Evolutionary conservation across 1,139 yeast genomes (phyloP), one percentile per base, ranked within the genome.

Genomic region (Taphrina populina): DNA sequence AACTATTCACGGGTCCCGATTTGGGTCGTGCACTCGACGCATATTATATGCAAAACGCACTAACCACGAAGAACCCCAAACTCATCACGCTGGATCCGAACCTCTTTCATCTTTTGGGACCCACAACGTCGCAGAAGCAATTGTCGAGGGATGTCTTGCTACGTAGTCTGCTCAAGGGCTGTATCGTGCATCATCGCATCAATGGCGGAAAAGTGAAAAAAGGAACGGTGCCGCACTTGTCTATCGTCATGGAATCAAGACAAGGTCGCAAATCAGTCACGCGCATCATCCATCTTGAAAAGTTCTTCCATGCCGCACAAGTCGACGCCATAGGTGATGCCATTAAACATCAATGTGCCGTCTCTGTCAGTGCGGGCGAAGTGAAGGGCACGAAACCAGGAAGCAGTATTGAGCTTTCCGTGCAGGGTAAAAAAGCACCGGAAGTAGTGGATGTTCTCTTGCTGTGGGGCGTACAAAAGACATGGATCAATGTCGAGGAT

Each of bases 261-360:
- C 24, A 26, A 10, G 39, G 54, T 23, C 11, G 24, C 8, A 33
- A 29, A 19, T 21, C 46, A 7, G 39, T 39, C 39, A 39, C 54
- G 10, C 23, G 36, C 7, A 15, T 49, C 17, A 21, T 39, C 2
- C 32, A 37, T 7, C 39, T 49, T 30, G 54, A 49, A 15, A 26
- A 29, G 2, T 49, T 23, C 39, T 49, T 49, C 15, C 3, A 24
- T 13, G 11, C 41, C 15, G 30, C 8, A 11, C 30, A 27, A 27
- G 15, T 49, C 8, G 46, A 49, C 2, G 20, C 8, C 11, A 37
- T 49, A 3, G 23, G 30, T 17, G 46, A 49, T 10, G 37, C 11
- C 20, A 15, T 49, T 10, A 40, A 41, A 24, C 21, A 21, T 17
- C 32, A 24, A 29, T 49, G 54, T 32, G 54, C 54, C 36, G 54